Percentiles rank a stretch among this genome's conserved stretches.
Conservation (phyloP, 148 eudicot genomes). For the Simmondsia chinensis region DNA sequence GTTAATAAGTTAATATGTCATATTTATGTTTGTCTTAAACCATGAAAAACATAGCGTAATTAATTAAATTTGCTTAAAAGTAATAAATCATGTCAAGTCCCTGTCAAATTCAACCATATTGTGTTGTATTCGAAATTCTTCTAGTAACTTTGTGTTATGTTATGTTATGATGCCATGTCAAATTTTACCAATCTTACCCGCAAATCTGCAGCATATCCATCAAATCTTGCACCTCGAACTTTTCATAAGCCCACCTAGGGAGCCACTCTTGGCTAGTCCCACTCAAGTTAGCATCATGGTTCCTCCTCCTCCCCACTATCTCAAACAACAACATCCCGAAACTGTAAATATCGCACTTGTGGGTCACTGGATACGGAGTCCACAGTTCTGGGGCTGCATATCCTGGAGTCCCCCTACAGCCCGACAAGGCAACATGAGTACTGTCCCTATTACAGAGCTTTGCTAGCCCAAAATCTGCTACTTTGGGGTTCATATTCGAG, state of each 20-base stretch:
- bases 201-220: conserved; percentile 9
- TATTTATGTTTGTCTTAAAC: too few relatives aligned
- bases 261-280: conserved; percentile 19
- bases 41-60: too few relatives aligned
- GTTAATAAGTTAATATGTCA: too few relatives aligned
- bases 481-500: conserved; percentile 13
- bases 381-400: conserved; percentile 27
- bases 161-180: too few relatives aligned
- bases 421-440: conserved; percentile 15
- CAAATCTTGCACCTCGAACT: conserved; percentile 7
- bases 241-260: conserved; percentile 18
- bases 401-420: conserved; percentile 22
- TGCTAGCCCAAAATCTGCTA: conserved; percentile 24
- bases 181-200: too few relatives aligned
- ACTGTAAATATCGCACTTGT: conserved; percentile 26
- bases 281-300: conserved; percentile 9
- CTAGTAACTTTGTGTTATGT: too few relatives aligned
- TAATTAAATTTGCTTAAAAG: too few relatives aligned
- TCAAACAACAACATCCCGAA: conserved; percentile 25
- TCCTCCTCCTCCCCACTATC: conserved; percentile 22
- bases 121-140: too few relatives aligned
- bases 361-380: conserved; percentile 24
- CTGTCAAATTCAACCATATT: too few relatives aligned
- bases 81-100: too few relatives aligned
- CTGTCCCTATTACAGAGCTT: conserved; percentile 14